Conservation (phyloP, 1,284 basidiomycete genomes). For the Apiotrichum siamense region DNA sequence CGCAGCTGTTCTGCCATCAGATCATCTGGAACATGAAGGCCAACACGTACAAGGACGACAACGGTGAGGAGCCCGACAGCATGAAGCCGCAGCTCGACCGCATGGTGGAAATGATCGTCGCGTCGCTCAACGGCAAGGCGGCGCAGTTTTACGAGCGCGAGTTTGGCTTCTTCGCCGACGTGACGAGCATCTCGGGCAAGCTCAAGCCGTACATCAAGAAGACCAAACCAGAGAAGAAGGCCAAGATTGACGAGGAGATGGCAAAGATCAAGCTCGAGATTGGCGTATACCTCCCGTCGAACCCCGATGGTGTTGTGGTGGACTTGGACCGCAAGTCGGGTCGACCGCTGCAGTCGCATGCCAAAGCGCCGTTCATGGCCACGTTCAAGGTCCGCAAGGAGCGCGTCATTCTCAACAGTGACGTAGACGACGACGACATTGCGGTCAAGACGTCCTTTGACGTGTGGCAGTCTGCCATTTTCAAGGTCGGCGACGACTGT, state of each 20-base stretch:
- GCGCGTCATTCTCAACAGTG: constrained; percentile 51
- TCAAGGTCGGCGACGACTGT: constrained; percentile 99
- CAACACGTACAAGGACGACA: constrained; percentile 90
- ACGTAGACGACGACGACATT: constrained; percentile 24
- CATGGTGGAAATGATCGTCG: constrained; percentile 77
- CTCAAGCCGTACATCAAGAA: constrained; percentile 96
- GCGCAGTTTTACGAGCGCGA: constrained; percentile 89
- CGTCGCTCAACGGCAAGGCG: constrained; percentile 83
- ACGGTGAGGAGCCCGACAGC: constrained; percentile 66
- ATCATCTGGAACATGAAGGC: constrained; percentile 99
- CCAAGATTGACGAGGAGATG: constrained; percentile 98
- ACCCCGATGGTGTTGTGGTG: constrained; percentile 92
- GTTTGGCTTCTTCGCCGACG: constrained; percentile 92
- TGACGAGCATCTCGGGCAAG: constrained; percentile 96
- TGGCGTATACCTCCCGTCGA: constrained; percentile 94
- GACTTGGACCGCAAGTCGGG: constrained; percentile 97
- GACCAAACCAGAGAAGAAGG: constrained; percentile 96
- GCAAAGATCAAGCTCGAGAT: constrained; percentile 85
- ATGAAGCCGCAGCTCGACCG: constrained; percentile 91
- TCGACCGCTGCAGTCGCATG: constrained; percentile 91
- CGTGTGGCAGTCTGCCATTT: constrained; percentile 97
- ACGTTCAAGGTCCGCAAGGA: constrained; percentile 96
- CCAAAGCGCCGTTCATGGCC: constrained; percentile 99
- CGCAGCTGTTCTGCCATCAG: constrained; percentile 97
- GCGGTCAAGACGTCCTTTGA: constrained; percentile 62